Conservation (phyloP, 2,329 filamentous ascomycete genomes). For the Epichloe festucae region DNA sequence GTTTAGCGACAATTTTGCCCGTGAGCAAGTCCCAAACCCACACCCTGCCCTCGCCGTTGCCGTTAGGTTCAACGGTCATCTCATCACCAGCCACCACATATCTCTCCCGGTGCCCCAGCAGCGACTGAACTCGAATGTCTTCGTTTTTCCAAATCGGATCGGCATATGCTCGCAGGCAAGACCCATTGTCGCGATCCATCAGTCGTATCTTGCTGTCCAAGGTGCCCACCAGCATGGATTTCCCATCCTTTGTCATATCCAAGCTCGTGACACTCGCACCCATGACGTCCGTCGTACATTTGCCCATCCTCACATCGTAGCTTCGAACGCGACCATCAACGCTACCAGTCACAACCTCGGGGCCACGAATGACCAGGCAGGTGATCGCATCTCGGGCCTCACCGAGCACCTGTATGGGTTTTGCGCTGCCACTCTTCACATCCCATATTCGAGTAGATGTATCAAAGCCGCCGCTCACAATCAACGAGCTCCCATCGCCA, state of each 20-base stretch:
- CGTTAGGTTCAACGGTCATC: slow-evolving; percentile 21
- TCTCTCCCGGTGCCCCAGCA: slow-evolving; percentile 63
- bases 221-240: slow-evolving; percentile 59
- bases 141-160: slow-evolving; percentile 47
- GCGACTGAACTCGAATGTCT: slow-evolving; percentile 60
- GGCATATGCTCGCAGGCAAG: slow-evolving; percentile 59
- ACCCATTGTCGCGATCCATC: slow-evolving; percentile 66
- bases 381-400: slow-evolving; percentile 62
- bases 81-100: slow-evolving; percentile 76
- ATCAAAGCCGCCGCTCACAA: slow-evolving; percentile 65
- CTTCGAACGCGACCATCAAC: slow-evolving; percentile 72
- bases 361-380: slow-evolving; percentile 31
- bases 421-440: slow-evolving; percentile 36
- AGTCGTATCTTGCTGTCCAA: slow-evolving; percentile 67
- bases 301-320: slow-evolving; percentile 74
- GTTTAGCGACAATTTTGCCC: slow-evolving; percentile 51
- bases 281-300: slow-evolving; percentile 56
- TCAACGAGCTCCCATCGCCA: slow-evolving; percentile 58
- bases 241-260: slow-evolving; percentile 55
- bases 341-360: slow-evolving; percentile 58
- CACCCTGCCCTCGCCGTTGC: slow-evolving; percentile 42
- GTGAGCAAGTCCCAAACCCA: slow-evolving; percentile 78
- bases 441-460: slow-evolving; percentile 70
- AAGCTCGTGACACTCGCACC: slow-evolving; percentile 64
- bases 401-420: slow-evolving; percentile 57